A percentile compares a stretch with the other conserved stretches of the same genome.
Conservation (phyloP, 2,329 filamentous ascomycete genomes). For the Neocucurbitaria cava region DNA sequence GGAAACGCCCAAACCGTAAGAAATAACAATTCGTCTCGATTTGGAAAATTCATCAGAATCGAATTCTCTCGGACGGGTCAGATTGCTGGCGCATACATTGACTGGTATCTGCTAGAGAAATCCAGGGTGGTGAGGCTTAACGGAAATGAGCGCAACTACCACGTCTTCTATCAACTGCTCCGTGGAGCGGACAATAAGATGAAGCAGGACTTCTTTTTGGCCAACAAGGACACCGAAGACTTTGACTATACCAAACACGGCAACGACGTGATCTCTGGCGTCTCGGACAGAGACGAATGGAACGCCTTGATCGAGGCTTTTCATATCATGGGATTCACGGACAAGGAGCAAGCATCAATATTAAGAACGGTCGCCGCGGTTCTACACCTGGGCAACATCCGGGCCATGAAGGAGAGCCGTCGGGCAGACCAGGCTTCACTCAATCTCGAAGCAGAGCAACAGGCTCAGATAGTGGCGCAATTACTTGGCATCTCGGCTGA, state of each 20-base stretch:
- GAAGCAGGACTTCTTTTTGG: conserved; percentile 78
- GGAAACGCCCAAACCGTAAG: conserved; percentile 97
- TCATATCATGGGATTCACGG: conserved; percentile 88
- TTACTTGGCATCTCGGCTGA: conserved; percentile 86
- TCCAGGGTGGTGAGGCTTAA: conserved; percentile 95
- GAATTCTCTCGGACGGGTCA: conserved; percentile 88
- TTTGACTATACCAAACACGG: conserved; percentile 92
- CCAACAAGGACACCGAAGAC: conserved; percentile 77
- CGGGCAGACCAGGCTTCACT: conserved; percentile 90
- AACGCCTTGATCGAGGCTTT: conserved; percentile 89
- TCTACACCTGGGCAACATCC: conserved; percentile 90
- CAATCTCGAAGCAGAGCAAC: conserved; percentile 73
- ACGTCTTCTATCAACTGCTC: conserved; percentile 95
- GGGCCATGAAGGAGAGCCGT: conserved; percentile 87
- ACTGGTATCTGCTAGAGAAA: conserved; percentile 98
- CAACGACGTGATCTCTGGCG: conserved; percentile 87
- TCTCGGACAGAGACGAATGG: conserved; percentile 93
- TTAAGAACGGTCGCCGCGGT: conserved; percentile 89
- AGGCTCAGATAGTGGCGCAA: conserved; percentile 79
- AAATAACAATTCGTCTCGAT: conserved; percentile 98
- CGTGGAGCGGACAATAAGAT: conserved; percentile 78
- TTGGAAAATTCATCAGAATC: conserved; percentile 98
- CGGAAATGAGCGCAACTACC: conserved; percentile 89
- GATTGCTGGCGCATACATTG: conserved; percentile 94
- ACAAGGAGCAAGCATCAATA: conserved; percentile 82